Conservation (phyloP, 2,329 filamentous ascomycete genomes). For the Raffaelea arxii region DNA sequence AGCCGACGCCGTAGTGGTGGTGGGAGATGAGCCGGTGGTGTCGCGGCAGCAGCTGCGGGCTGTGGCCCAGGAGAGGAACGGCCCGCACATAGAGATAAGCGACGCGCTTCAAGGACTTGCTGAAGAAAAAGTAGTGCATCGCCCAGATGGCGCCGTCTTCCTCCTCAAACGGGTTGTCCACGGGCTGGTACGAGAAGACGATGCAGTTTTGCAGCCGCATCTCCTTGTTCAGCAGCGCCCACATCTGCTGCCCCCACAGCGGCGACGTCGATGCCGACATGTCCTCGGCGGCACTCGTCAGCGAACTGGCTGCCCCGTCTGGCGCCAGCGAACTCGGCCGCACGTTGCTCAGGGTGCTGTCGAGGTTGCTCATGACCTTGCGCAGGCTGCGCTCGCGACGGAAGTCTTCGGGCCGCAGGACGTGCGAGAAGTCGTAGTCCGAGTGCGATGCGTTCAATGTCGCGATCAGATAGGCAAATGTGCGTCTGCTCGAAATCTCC, state of each 20-base stretch:
- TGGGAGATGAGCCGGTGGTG: conserved; percentile 12
- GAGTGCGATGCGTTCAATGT: conserved; percentile 92
- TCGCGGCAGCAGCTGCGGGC: conserved; percentile 34
- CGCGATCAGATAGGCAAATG: conserved; percentile 92
- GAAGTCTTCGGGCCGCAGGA: conserved; percentile 83
- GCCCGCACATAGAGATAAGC: conserved; percentile 89
- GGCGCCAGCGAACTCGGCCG: conserved; percentile 49
- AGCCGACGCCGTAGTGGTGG: conserved; percentile 1
- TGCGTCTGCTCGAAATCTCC: conserved; percentile 78
- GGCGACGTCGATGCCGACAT: conserved; percentile 41
- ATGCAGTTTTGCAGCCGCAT: conserved; percentile 87
- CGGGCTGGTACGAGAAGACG: conserved; percentile 81
- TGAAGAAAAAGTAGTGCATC: conserved; percentile 96
- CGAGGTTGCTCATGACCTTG: conserved; percentile 75
- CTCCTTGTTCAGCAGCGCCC: conserved; percentile 86
- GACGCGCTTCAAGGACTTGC: conserved; percentile 81
- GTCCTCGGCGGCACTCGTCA: neutral
- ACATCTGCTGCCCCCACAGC: conserved; percentile 82
- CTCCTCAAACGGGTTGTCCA: conserved; percentile 82
- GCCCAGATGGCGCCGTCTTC: conserved; percentile 94
- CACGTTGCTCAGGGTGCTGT: conserved; percentile 79
- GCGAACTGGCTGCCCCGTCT: conserved; percentile 26
- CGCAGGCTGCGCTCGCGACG: conserved; percentile 71
- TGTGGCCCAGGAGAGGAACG: conserved; percentile 65
- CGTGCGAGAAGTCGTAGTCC: conserved; percentile 95